These are phyloP conservation scores for Hypomyces perniciosus DNA, from an alignment of 2,329 filamentous ascomycete species.

Conservation along the genomic window DNA sequence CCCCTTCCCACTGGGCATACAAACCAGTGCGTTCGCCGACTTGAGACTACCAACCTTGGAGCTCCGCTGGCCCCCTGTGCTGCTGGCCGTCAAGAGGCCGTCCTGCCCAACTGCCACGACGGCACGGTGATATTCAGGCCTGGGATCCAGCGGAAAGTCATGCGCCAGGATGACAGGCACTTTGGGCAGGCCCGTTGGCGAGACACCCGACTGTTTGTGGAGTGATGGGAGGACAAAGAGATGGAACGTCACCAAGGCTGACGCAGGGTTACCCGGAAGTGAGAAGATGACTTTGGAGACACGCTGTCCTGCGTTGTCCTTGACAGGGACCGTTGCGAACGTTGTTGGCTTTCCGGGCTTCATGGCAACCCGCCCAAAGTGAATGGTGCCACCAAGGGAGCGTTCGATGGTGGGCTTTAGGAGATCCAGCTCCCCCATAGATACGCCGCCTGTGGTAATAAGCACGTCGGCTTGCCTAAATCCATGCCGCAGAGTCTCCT, in stretches of 20 bases:
- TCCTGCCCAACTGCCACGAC: conserved; percentile 60
- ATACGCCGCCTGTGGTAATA: conserved; percentile 89
- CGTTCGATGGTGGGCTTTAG: conserved; percentile 95
- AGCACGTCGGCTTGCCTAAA: conserved; percentile 73
- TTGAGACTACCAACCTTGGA: conserved; percentile 83
- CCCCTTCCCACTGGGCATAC: conserved; percentile 60
- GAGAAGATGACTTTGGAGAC: conserved; percentile 73
- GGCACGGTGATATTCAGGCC: conserved; percentile 88
- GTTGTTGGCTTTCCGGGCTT: conserved; percentile 98
- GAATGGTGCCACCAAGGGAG: conserved; percentile 81
- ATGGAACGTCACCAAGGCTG: conserved; percentile 86
- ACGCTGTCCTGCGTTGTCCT: conserved; percentile 52
- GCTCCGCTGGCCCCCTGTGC: conserved; percentile 86
- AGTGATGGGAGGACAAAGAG: conserved; percentile 87
- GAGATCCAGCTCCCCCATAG: conserved; percentile 95
- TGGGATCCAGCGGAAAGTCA: conserved; percentile 67
- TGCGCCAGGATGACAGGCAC: conserved; percentile 67
- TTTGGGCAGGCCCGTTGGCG: conserved; percentile 61
- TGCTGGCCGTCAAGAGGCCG: conserved; percentile 65
- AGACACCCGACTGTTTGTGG: conserved; percentile 67
- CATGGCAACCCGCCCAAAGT: conserved; percentile 95
- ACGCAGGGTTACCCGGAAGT: conserved; percentile 89
- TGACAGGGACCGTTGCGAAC: conserved; percentile 78
- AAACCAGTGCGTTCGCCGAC: conserved; percentile 80
- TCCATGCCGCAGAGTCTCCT: conserved; percentile 68